Conservation (phyloP, 1,284 basidiomycete species). For the Agaricales sp. region DNA sequence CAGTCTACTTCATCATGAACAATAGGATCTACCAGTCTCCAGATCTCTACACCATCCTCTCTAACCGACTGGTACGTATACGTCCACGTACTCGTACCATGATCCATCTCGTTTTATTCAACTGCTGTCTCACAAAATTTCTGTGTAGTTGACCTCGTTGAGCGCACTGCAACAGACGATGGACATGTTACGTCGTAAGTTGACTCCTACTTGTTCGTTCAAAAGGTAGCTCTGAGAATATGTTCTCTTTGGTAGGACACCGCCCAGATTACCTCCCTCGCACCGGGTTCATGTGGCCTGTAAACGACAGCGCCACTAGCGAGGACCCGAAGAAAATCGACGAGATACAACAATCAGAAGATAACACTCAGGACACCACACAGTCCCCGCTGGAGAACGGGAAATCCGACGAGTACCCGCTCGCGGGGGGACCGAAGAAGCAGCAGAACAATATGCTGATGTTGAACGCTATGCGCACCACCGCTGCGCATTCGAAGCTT, state of each 20-base stretch:
- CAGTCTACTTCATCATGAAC: slow-evolving; percentile 78
- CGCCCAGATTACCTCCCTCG: slow-evolving; percentile 71
- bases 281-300: slow-evolving; percentile 73
- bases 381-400: slow-evolving; percentile 15
- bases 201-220: background rate
- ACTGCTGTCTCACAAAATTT: slow-evolving; percentile 8
- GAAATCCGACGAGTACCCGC: slow-evolving; percentile 18
- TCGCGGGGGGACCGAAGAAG: slow-evolving; percentile 30
- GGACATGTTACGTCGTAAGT: slow-evolving; percentile 45
- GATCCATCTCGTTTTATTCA: slow-evolving; percentile 1
- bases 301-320: slow-evolving; percentile 41
- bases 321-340: slow-evolving; percentile 36
- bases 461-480: slow-evolving; percentile 66
- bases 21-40: slow-evolving; percentile 82
- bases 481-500: slow-evolving; percentile 55
- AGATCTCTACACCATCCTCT: slow-evolving; percentile 71
- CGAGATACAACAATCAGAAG: slow-evolving; percentile 18
- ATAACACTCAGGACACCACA: slow-evolving; percentile 17
- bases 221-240: too few relatives aligned
- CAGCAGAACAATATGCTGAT: slow-evolving; percentile 59
- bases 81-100: too few relatives aligned
- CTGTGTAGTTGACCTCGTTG: slow-evolving; percentile 55
- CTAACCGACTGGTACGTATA: slow-evolving; percentile 64
- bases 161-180: slow-evolving; percentile 65
- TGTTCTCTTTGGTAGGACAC: too few relatives aligned